Conservation (phyloP, 345 rosid genomes). For the Brassica rapa region DNA sequence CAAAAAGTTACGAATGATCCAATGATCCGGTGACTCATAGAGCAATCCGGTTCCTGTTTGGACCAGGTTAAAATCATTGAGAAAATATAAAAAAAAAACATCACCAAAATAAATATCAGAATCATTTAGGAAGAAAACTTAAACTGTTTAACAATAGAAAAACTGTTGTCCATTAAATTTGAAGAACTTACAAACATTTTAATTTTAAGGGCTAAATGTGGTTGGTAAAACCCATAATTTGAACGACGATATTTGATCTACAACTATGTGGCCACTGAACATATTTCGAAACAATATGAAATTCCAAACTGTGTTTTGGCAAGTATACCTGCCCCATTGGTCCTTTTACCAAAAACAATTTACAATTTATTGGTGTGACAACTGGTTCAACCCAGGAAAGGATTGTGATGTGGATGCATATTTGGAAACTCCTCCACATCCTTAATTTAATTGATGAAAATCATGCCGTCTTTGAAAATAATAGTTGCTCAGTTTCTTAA, state of each 20-base stretch:
- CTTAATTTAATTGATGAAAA: background rate
- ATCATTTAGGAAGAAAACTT: background rate
- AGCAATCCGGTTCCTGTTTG: too few species aligned
- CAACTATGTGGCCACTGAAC: background rate
- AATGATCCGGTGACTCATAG: too few species aligned
- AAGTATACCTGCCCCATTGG: background rate
- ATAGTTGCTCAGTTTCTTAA: background rate
- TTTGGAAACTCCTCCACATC: background rate
- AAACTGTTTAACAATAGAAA: background rate
- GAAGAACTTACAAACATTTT: background rate
- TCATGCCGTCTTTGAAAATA: slow-evolving; percentile 18
- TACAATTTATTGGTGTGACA: background rate
- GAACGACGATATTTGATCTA: background rate
- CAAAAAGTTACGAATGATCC: too few species aligned
- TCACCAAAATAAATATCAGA: background rate
- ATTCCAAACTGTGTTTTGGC: too few species aligned
- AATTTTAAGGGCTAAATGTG: background rate
- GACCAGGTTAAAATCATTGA: too few species aligned
- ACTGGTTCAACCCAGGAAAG: slow-evolving; percentile 5
- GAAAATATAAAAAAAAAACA: background rate
- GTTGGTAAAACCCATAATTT: background rate
- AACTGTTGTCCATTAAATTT: background rate
- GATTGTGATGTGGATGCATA: slow-evolving; percentile 20
- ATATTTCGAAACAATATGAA: background rate
- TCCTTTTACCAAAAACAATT: background rate